phyloP scores from a whole-genome alignment of 768 basidiomycete species.

The Calocera viscosa region DNA sequence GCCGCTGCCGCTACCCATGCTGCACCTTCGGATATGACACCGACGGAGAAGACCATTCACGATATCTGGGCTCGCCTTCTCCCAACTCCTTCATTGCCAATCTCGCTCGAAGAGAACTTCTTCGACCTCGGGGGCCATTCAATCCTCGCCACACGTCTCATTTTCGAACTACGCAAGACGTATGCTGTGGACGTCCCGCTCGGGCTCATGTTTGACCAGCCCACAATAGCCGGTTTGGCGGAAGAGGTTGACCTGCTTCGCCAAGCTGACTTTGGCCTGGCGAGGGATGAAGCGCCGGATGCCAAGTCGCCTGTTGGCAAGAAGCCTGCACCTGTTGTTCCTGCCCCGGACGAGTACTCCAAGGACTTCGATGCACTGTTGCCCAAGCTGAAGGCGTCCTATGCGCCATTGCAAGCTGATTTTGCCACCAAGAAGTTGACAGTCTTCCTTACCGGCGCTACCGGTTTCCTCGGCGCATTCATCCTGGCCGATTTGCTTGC shows the following conservation, averaged over 20 bases:
- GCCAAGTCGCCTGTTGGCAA: slow-evolving; percentile 14
- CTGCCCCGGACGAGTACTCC: slow-evolving; percentile 51
- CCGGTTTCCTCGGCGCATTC: slow-evolving; percentile 93
- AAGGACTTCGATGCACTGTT: slow-evolving; percentile 60
- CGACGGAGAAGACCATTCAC: slow-evolving; percentile 70
- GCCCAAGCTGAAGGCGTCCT: slow-evolving; percentile 45
- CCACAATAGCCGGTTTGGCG: slow-evolving; percentile 70
- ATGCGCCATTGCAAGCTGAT: slow-evolving; percentile 47
- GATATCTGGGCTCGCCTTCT: slow-evolving; percentile 76
- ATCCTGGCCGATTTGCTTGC: slow-evolving; percentile 68
- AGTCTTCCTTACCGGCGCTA: slow-evolving; percentile 91
- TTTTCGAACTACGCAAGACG: slow-evolving; percentile 88
- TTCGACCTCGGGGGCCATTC: slow-evolving; percentile 98
- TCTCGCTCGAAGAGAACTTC: slow-evolving; percentile 87
- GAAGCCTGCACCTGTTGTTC: slow-evolving; percentile 18
- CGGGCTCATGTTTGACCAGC: slow-evolving; percentile 80
- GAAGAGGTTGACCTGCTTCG: slow-evolving; percentile 60
- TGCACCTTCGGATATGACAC: slow-evolving; percentile 32
- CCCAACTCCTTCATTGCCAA: slow-evolving; percentile 59
- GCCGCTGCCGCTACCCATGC: slow-evolving; percentile 31
- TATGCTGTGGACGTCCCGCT: slow-evolving; percentile 87
- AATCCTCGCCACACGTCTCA: slow-evolving; percentile 90
- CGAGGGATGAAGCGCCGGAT: slow-evolving; percentile 23
- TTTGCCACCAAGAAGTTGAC: slow-evolving; percentile 46
- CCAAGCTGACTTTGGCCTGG: slow-evolving; percentile 69